Conservation (phyloP, 2,329 filamentous ascomycete genomes). For the Macrophomina phaseolina region DNA sequence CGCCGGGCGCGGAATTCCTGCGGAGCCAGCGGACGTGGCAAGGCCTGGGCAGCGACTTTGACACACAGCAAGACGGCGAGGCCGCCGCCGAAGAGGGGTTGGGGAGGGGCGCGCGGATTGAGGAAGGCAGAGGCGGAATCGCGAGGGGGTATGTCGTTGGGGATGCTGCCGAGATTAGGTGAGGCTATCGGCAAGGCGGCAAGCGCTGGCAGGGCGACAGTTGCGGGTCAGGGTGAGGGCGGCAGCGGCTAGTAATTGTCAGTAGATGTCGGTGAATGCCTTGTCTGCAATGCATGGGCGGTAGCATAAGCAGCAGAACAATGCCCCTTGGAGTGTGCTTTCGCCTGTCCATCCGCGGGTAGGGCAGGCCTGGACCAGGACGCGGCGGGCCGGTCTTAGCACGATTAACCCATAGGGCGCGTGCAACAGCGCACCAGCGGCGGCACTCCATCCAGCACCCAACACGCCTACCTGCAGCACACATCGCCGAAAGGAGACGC, state of each 20-base stretch:
- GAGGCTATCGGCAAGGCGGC: constrained; percentile 16
- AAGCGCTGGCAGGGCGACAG: neutral
- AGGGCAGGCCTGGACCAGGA: neutral
- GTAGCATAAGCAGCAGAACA: neutral
- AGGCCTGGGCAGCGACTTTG: constrained; percentile 87
- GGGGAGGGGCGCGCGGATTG: constrained; percentile 68
- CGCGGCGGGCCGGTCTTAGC: constrained; percentile 9
- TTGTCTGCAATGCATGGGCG: constrained; percentile 9
- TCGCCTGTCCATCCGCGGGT: neutral
- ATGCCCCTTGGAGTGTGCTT: constrained; percentile 3
- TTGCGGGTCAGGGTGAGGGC: neutral
- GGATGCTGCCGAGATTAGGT: constrained; percentile 46
- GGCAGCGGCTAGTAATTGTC: neutral
- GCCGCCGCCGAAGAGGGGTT: constrained; percentile 59
- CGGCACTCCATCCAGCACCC: constrained; percentile 4
- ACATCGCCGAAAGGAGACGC: constrained; percentile 15
- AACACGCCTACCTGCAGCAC: constrained; percentile 22
- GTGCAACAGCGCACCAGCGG: constrained; percentile 14
- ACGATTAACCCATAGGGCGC: constrained; percentile 18
- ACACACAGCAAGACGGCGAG: constrained; percentile 64
- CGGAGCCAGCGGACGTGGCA: constrained; percentile 86
- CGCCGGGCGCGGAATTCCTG: constrained; percentile 88
- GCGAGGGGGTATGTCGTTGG: constrained; percentile 87
- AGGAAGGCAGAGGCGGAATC: constrained; percentile 85
- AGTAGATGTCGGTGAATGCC: constrained; percentile 19